Percentiles rank a stretch among this genome's conserved stretches.
Conservation (phyloP, 2,329 filamentous ascomycete species). For the Hypoxylon sp. region DNA sequence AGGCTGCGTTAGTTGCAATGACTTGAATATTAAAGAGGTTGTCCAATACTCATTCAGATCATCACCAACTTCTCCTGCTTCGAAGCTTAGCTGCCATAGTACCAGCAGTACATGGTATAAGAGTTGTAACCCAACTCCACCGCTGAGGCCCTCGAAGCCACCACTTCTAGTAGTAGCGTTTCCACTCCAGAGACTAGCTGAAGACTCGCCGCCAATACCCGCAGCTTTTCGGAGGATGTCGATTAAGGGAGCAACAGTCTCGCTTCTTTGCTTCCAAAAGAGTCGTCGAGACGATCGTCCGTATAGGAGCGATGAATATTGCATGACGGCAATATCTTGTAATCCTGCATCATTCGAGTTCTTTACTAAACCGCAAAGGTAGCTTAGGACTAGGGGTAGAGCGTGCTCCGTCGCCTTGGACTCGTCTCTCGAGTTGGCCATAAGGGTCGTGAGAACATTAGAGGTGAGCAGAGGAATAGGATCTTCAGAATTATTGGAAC, state of each 20-base stretch:
- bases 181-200: slow-evolving; percentile 73
- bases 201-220: slow-evolving; percentile 73
- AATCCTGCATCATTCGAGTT: slow-evolving; percentile 83
- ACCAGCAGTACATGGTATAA: slow-evolving; percentile 95
- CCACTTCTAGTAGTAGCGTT: slow-evolving; percentile 66
- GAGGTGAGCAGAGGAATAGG: slow-evolving; percentile 91
- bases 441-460: slow-evolving; percentile 84
- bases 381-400: slow-evolving; percentile 85
- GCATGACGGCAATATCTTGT: slow-evolving; percentile 94
- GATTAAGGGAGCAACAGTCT: slow-evolving; percentile 85
- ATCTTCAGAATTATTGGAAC: slow-evolving; percentile 80
- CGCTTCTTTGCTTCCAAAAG: slow-evolving; percentile 91
- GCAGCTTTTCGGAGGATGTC: slow-evolving; percentile 85
- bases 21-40: neutral
- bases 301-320: slow-evolving; percentile 87
- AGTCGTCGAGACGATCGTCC: slow-evolving; percentile 79
- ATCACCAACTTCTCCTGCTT: slow-evolving; percentile 78
- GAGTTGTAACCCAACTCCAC: slow-evolving; percentile 90
- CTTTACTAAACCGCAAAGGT: slow-evolving; percentile 86
- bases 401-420: slow-evolving; percentile 76
- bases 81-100: slow-evolving; percentile 97
- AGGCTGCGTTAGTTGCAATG: slow-evolving; percentile 46
- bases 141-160: slow-evolving; percentile 76
- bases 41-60: slow-evolving; percentile 84
- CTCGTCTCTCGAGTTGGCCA: slow-evolving; percentile 75